phyloP scores from a whole-genome alignment of 148 eudicot species.

The Chenopodium suecicum region DNA sequence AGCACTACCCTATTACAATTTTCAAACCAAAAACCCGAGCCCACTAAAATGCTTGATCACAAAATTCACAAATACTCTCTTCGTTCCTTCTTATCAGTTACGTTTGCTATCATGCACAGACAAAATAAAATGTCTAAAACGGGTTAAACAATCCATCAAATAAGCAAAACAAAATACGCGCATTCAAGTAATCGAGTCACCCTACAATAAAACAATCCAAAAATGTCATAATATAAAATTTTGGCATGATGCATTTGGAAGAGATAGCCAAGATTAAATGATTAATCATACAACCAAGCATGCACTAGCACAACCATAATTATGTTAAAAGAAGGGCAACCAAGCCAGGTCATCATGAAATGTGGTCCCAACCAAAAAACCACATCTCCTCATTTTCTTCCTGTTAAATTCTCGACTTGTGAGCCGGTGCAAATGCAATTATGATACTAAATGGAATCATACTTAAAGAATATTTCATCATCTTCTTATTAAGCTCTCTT shows the following conservation, averaged over 20 bases:
- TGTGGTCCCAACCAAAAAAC: constrained; percentile 13
- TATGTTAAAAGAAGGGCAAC: neutral
- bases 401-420: constrained; percentile 4
- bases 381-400: neutral
- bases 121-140: too few species aligned
- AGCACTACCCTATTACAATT: too few species aligned
- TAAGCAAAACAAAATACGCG: too few species aligned
- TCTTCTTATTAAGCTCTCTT: neutral
- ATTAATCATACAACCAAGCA: neutral
- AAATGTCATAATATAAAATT: neutral
- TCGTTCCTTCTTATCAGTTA: too few species aligned
- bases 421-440: constrained; percentile 15
- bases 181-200: too few species aligned
- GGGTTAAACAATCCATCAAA: too few species aligned
- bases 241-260: neutral
- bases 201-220: too few species aligned
- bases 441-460: neutral
- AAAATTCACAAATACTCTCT: too few species aligned
- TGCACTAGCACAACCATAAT: neutral
- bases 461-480: neutral
- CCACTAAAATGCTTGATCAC: too few species aligned
- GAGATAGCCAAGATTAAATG: neutral
- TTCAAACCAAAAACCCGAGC: too few species aligned
- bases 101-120: too few species aligned
- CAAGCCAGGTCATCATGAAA: constrained; percentile 5